Base-by-base conservation (phyloP, 495 filamentous ascomycete species). In the Trichoderma reesei region DNA sequence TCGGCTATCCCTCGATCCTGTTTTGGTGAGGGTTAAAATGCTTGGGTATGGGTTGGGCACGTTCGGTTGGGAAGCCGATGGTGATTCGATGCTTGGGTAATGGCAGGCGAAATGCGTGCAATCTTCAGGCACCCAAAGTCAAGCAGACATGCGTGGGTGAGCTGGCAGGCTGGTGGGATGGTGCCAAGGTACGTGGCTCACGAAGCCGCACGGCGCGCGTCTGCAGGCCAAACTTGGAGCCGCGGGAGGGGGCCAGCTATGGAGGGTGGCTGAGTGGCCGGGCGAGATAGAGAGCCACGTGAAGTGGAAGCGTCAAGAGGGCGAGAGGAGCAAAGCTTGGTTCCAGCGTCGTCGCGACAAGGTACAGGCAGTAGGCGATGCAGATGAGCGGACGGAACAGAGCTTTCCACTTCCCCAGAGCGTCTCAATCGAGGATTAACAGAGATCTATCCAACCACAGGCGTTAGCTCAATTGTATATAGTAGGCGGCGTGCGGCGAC, bases 111-210 rank as follows among this genome's bases (percentile, higher is more conserved):
- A n/a, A 54, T 20, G 51, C 51, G 51, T n/a, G 51, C 51, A n/a
- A 51, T 34, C 42, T 48, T 51, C 26, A 44, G 48, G 61, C 41
- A 34, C 61, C 31, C 74, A 76, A 26, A 78, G 78, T 82, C 78
- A 79, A 81, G 79, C 81, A 75, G 78, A 80, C 76, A 77, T 78
- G 76, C 74, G 79, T 75, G 70, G 78, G 82, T 84, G 81, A 76
- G 81, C 78, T 84, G 81, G 81, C 81, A 83, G 63, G 78, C 5
- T 56, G 51, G 51, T 56, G 51, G 51, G 51, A 56, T 56, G 51
- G 51, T 56, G 51, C 51, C 51, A 34, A 56, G 41, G 51, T 56
- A 56, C 51, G 51, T 56, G 51, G 51, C 51, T 56, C 20, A 56
- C 34, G 14, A 56, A 56, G 51, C 51, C 51, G 51, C 51, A 56